Evolutionary conservation across 2,329 filamentous ascomycete species (phyloP), one percentile per base, ranked within the genome.

Genomic region (Colletotrichum lentis): DNA sequence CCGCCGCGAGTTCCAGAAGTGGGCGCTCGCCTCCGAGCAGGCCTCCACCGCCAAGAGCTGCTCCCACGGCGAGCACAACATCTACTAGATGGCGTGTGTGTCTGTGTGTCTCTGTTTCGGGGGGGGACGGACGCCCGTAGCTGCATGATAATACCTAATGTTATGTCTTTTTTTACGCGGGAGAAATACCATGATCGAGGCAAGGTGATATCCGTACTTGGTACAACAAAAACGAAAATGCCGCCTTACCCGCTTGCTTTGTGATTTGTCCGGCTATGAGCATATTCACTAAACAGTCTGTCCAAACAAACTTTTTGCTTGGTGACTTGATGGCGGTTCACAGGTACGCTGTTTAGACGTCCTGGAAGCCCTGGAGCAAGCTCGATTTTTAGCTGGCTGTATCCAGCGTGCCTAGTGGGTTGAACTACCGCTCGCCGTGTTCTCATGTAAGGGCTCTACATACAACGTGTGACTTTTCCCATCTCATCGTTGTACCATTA

Each of bases 1-100:
- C 49, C 70, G 67, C 39, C 68, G 65, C 47, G 68, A 71, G 68
- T 71, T 71, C 57, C 53, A 71, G 58, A 69, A 67, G 61, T 71
- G 70, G 70, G 64, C 67, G 35, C 53, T 63, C 39, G 69, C 69
- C 27, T 57, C 70, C 22, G 70, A 70, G 61, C 67, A 71, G 49
- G 64, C 68, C 12, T 68, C 63, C 47, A 64, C 69, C 46, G 52
- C 43, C 14, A 70, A 71, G 64, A 68, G 64, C 44, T 71, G 70
- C 57, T 57, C 63, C 18, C 67, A 69, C 57, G 58, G 64, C 31
- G 67, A 69, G 31, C 54, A 65, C 43, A 53, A 56, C 18, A 18
- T 69, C 27, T 59, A 59, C 62, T 64, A 20, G 27, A 37, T 5
- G 22, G 11, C 18, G 11, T 6, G 4, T 22, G 1, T 10, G 8